These are phyloP conservation scores for Penicillium egyptiacum DNA, from an alignment of 495 filamentous ascomycete species.

Conservation along the genomic window DNA sequence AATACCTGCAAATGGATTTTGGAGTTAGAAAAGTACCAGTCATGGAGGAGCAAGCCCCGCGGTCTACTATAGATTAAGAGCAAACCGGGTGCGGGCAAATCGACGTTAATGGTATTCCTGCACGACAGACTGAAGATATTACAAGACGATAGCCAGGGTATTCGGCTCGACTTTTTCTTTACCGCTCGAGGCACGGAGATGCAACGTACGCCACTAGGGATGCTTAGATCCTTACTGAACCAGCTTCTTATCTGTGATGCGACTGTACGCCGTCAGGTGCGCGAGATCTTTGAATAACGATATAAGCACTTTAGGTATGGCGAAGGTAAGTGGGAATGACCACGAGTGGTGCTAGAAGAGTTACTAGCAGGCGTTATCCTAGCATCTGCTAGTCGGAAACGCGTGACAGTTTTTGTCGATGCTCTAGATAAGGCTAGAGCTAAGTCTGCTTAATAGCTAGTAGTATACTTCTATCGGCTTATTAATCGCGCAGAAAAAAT, in stretches of 20 bases:
- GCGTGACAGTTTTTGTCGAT: constrained; percentile 21
- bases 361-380: constrained; percentile 13
- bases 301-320: constrained; percentile 11
- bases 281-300: constrained; percentile 15
- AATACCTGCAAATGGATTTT: constrained; percentile 44
- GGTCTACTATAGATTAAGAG: constrained; percentile 50
- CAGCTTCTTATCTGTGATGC: constrained; percentile 12
- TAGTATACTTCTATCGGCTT: constrained; percentile 15
- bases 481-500: constrained; percentile 3
- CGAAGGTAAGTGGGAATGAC: constrained; percentile 17
- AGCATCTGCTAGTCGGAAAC: constrained; percentile 3
- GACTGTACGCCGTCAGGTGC: constrained; percentile 8
- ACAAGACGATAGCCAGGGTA: not conserved
- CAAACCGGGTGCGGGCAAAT: constrained; percentile 52
- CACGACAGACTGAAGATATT: constrained; percentile 9
- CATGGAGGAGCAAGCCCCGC: constrained; percentile 30
- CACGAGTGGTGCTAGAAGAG: constrained; percentile 12
- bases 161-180: constrained; percentile 23
- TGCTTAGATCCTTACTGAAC: constrained; percentile 19
- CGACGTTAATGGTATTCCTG: constrained; percentile 39
- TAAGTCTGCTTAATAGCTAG: constrained; percentile 10
- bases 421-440: constrained; percentile 23
- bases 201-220: constrained; percentile 19
- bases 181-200: constrained; percentile 17
- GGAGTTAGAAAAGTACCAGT: constrained; percentile 28